Evolutionary conservation across 176 grass and related monocot genomes (phyloP).

Genomic region (Triticum timopheevii): DNA sequence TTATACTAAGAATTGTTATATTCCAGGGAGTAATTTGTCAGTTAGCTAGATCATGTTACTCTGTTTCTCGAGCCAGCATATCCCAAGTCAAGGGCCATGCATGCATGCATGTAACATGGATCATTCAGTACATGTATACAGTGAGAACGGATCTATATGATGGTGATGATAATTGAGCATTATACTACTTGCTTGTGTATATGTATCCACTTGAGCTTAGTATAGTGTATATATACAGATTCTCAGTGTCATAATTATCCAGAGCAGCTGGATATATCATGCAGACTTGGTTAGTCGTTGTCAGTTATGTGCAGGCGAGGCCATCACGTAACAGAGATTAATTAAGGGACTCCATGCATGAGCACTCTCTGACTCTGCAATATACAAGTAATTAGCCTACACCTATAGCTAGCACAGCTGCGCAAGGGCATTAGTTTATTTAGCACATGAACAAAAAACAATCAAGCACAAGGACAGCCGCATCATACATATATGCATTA

Average conservation of each 20-base stretch:
- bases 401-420: neutral
- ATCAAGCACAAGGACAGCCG: constrained; percentile 19
- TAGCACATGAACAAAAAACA: constrained; percentile 5
- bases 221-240: neutral
- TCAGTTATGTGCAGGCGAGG: constrained; percentile 49
- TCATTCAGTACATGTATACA: neutral
- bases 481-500: too few relatives aligned
- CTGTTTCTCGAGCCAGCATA: neutral
- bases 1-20: neutral
- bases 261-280: constrained; percentile 23
- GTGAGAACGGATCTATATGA: neutral
- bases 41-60: constrained; percentile 7
- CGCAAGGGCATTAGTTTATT: constrained; percentile 14
- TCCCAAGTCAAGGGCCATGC: constrained; percentile 7
- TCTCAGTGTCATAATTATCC: neutral
- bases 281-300: constrained; percentile 26
- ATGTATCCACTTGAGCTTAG: constrained; percentile 18
- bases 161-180: neutral
- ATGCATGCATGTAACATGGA: neutral
- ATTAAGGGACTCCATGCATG: constrained; percentile 28
- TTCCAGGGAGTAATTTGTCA: neutral
- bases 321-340: constrained; percentile 50
- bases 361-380: constrained; percentile 3
- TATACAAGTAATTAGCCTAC: neutral
- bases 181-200: neutral